These are phyloP conservation scores for Tylopilus balloui DNA, from an alignment of 768 basidiomycete species.

Conservation along the genomic window DNA sequence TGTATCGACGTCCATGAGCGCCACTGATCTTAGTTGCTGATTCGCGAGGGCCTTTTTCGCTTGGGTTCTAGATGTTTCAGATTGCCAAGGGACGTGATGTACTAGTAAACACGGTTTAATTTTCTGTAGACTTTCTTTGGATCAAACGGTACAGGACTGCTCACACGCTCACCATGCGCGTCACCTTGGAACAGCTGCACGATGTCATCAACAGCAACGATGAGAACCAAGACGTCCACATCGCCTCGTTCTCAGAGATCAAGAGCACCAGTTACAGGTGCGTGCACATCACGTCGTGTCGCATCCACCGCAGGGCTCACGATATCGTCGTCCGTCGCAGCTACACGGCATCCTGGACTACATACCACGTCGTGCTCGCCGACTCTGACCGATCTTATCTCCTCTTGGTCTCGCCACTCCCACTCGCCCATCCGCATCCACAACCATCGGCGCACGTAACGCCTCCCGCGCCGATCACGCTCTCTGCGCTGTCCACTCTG, in stretches of 20 bases:
- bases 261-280: constrained; percentile 31
- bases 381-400: constrained; percentile 26
- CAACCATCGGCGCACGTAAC: neutral
- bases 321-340: constrained; percentile 10
- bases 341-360: constrained; percentile 24
- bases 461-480: constrained; percentile 23
- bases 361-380: constrained; percentile 27
- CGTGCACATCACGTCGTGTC: neutral
- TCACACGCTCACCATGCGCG: constrained; percentile 3
- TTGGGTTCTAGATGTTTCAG: neutral
- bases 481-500: constrained; percentile 36
- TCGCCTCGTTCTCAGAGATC: constrained; percentile 23
- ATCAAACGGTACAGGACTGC: no score
- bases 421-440: constrained; percentile 4
- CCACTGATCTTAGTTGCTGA: neutral
- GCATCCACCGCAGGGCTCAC: neutral
- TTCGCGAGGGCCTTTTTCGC: no score
- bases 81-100: no score
- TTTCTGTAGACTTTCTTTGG: no score
- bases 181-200: constrained; percentile 29
- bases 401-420: constrained; percentile 20
- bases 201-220: constrained; percentile 29
- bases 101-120: no score
- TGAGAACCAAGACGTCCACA: constrained; percentile 4
- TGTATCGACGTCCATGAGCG: neutral